A percentile compares a stretch with the other conserved stretches of the same genome.
These are phyloP conservation scores for Colletotrichum salicis DNA, from an alignment of 2,329 filamentous ascomycete species.

Conservation along the genomic window DNA sequence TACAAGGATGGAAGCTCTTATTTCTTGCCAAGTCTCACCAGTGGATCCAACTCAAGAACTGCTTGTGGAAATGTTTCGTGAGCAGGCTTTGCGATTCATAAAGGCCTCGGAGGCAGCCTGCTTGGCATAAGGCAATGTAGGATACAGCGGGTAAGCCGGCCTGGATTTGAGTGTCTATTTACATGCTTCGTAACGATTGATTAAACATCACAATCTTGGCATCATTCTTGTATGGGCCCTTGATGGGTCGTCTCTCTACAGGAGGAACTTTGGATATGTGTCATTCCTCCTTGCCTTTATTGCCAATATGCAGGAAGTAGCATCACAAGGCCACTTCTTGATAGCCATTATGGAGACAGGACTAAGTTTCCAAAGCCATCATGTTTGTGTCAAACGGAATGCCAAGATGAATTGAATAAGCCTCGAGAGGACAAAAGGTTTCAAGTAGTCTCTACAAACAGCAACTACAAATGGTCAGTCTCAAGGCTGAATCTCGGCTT, in stretches of 20 bases:
- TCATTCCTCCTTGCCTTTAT: not conserved
- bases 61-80: not conserved
- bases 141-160: not conserved
- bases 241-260: not conserved
- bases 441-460: not conserved
- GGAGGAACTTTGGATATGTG: not conserved
- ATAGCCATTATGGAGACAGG: no score
- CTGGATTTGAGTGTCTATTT: not conserved
- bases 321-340: not conserved
- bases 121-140: not conserved
- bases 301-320: not conserved
- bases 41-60: not conserved
- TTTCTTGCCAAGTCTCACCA: not conserved
- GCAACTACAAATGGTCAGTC: not conserved
- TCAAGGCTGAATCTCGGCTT: slow-evolving; percentile 37
- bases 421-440: not conserved
- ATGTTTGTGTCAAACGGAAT: not conserved
- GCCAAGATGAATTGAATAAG: not conserved
- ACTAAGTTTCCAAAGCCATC: not conserved
- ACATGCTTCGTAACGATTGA: not conserved
- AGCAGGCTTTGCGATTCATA: not conserved
- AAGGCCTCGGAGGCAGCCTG: not conserved
- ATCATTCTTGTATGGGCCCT: not conserved
- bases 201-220: not conserved
- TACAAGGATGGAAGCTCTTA: no score